Conservation (phyloP, 805 yeast genomes). For the Cyberlindnera samutprakarnensis region DNA sequence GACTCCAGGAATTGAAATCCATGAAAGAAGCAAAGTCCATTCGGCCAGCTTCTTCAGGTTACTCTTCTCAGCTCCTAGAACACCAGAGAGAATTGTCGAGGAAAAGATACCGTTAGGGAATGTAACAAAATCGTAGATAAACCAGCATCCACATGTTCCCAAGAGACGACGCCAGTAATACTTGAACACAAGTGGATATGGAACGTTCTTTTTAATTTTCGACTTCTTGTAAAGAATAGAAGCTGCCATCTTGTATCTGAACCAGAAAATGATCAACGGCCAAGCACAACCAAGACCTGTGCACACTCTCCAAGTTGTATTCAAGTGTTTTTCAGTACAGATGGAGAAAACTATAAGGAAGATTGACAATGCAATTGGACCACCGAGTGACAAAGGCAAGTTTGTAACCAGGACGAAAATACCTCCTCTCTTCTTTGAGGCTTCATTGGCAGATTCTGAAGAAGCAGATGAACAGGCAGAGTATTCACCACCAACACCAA, state of each 20-base stretch:
- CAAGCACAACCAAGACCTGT: slow-evolving; percentile 57
- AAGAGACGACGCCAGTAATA: slow-evolving; percentile 62
- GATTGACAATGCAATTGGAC: slow-evolving; percentile 64
- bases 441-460: slow-evolving; percentile 68
- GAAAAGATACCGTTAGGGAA: slow-evolving; percentile 75
- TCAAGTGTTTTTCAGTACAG: slow-evolving; percentile 36
- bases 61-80: slow-evolving; percentile 28
- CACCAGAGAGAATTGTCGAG: slow-evolving; percentile 49
- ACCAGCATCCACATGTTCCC: slow-evolving; percentile 75
- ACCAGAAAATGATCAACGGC: slow-evolving; percentile 68
- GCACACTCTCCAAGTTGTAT: slow-evolving; percentile 63
- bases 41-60: slow-evolving; percentile 55
- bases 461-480: slow-evolving; percentile 64
- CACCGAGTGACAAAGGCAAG: slow-evolving; percentile 67
- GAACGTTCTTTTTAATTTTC: slow-evolving; percentile 52
- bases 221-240: slow-evolving; percentile 56
- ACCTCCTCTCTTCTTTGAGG: slow-evolving; percentile 56
- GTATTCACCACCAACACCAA: slow-evolving; percentile 76
- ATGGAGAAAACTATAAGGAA: slow-evolving; percentile 63
- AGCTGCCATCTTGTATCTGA: slow-evolving; percentile 63
- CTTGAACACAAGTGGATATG: slow-evolving; percentile 51
- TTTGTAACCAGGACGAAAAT: slow-evolving; percentile 61
- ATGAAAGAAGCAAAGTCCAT: slow-evolving; percentile 62
- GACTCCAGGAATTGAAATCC: slow-evolving; percentile 68
- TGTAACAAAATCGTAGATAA: slow-evolving; percentile 72